Base-by-base conservation (phyloP, 192 early-diverging fungal species). In the Coemansia biformis region DNA sequence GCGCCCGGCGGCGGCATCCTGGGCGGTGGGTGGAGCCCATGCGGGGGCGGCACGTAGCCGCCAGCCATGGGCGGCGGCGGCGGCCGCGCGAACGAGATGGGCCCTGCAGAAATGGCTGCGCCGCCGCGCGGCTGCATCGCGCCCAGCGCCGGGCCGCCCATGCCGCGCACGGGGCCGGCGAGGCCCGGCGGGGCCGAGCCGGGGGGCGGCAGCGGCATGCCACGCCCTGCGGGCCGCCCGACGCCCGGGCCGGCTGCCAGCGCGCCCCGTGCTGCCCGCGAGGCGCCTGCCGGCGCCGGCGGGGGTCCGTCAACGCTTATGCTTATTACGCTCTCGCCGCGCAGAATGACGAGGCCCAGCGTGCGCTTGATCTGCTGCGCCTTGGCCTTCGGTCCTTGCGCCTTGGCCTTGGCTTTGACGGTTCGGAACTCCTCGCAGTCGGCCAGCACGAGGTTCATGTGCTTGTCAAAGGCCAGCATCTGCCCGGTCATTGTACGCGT, bases 401-500 rank as follows among this genome's bases (percentile, higher is more conserved):
- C 46, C 66, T 92, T 92, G n/a, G 80, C 57, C 51, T 91, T 92
- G n/a, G 80, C 57, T 50, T 91, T 95, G 46, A 96, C 77, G 46
- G 83, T 87, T 36, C 96, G 83, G 63, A 93, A 93, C 65, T 99
- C 96, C 66, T 99, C 89, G 76, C 90, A 93, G 66, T 99, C 96
- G 21, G 91, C 79, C 17, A 99, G 80, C 15, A 99, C 96, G 41
- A 99, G 78, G 59, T 99, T 99, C 96, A 99, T 99, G 70, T 99
- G 90, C 66, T 96, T 95, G 76, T 99, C 96, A 54, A 99, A 99
- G 15, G 96, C 96, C 32, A 99, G 79, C 94, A 99, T 96, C 57
- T 96, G 92, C 28, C 96, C 96, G 9, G 94, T 84, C 53, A 99
- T 68, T 6, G 86, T 86, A 40, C 96, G 84, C 38, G 89, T 86